Percentiles rank a stretch among this genome's conserved stretches.
These are phyloP conservation scores for Serpula lacrymans DNA, from an alignment of 768 basidiomycete species.

Conservation along the genomic window DNA sequence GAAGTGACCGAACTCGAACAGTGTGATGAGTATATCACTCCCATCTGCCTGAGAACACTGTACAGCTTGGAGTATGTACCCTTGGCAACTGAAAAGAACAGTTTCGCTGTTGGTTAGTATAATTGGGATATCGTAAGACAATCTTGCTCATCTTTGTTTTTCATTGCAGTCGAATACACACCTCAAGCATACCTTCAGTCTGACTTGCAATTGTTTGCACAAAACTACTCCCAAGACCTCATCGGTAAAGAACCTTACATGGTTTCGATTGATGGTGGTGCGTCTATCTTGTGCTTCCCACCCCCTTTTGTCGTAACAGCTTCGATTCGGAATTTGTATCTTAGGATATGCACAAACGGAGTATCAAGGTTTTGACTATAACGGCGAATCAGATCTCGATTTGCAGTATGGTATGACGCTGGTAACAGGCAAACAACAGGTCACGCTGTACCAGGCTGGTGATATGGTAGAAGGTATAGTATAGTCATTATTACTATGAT, in stretches of 20 bases:
- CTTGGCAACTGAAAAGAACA: conserved; percentile 28
- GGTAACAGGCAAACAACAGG: conserved; percentile 34
- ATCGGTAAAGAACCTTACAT: conserved; percentile 19
- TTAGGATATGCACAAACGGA: conserved; percentile 42
- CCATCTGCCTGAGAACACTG: conserved; percentile 35
- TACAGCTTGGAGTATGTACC: conserved; percentile 34
- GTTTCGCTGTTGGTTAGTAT: conserved; percentile 33
- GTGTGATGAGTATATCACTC: conserved; percentile 32
- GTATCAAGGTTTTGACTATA: conserved; percentile 39
- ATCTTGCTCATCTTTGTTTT: background rate
- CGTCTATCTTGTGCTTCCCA: background rate
- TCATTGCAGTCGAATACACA: conserved; percentile 39
- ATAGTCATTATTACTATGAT: background rate
- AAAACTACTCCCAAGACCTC: conserved; percentile 30
- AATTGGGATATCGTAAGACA: too few relatives aligned
- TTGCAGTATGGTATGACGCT: conserved; percentile 54
- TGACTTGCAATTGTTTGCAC: conserved; percentile 37
- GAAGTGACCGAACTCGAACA: conserved; percentile 12
- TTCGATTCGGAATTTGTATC: conserved; percentile 23
- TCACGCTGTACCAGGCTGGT: conserved; percentile 44
- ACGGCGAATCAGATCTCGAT: conserved; percentile 57
- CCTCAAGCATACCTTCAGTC: conserved; percentile 39
- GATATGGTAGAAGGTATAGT: conserved; percentile 37
- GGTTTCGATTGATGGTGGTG: conserved; percentile 33
- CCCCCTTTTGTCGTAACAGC: background rate